phyloP scores from a whole-genome alignment of 1,284 basidiomycete genomes.

The Pseudomicrostroma phylloplanum region DNA sequence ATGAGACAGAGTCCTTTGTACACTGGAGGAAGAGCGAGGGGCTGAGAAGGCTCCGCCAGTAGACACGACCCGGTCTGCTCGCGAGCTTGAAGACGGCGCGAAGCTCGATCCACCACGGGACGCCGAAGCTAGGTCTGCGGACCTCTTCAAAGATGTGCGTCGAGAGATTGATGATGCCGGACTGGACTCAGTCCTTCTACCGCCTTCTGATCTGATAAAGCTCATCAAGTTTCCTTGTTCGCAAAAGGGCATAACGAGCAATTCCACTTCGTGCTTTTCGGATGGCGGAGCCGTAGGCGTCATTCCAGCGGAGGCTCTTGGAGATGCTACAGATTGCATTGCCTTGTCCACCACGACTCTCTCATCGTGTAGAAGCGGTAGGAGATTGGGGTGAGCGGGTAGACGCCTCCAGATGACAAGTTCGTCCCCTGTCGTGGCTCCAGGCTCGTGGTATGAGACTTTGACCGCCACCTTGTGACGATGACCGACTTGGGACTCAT shows the following conservation, averaged over 20 bases:
- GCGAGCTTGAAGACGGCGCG: background rate
- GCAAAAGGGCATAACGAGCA: slow-evolving; percentile 41
- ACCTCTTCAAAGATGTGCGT: background rate
- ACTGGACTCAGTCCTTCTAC: slow-evolving; percentile 7
- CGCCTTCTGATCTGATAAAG: slow-evolving; percentile 35
- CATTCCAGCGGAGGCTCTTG: background rate
- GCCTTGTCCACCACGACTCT: slow-evolving; percentile 11
- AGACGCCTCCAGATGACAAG: slow-evolving; percentile 33
- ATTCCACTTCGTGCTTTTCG: slow-evolving; percentile 12
- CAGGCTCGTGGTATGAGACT: slow-evolving; percentile 26
- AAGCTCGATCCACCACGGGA: background rate
- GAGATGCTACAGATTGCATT: background rate
- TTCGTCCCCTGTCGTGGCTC: slow-evolving; percentile 21
- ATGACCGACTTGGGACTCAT: slow-evolving; percentile 15
- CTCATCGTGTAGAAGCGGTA: slow-evolving; percentile 36
- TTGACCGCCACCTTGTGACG: slow-evolving; percentile 35
- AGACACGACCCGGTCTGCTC: slow-evolving; percentile 3
- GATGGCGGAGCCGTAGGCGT: background rate
- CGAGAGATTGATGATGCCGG: background rate
- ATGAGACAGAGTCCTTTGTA: slow-evolving; percentile 20
- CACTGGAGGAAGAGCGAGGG: background rate
- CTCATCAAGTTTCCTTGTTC: slow-evolving; percentile 35
- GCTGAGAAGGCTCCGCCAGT: background rate
- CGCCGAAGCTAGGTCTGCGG: background rate
- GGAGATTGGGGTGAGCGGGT: slow-evolving; percentile 31